phyloP scores from a whole-genome alignment of 192 early-diverging fungal species.

The Spizellomyces punctatus region DNA sequence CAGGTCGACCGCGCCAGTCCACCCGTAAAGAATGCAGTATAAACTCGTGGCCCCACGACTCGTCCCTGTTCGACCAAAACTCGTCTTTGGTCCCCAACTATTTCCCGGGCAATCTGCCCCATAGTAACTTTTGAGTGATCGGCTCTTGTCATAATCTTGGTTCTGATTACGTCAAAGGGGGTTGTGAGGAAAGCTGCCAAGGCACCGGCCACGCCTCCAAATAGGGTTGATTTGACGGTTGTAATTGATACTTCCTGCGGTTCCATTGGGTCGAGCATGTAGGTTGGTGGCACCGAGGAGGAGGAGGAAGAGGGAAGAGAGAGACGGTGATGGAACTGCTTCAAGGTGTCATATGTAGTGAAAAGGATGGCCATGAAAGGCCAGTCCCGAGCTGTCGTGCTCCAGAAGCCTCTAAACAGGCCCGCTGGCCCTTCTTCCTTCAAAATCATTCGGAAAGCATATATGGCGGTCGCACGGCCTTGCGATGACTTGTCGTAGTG shows the following conservation, averaged over 20 bases:
- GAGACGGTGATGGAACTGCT: slow-evolving; percentile 61
- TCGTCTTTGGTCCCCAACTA: slow-evolving; percentile 27
- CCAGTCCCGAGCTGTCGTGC: slow-evolving; percentile 69
- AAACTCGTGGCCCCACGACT: slow-evolving; percentile 24
- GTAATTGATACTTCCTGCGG: slow-evolving; percentile 62
- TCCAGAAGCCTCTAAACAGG: slow-evolving; percentile 72
- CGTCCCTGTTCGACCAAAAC: slow-evolving; percentile 16
- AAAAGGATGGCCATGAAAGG: slow-evolving; percentile 82
- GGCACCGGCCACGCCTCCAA: slow-evolving; percentile 73
- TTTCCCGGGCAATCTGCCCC: slow-evolving; percentile 19
- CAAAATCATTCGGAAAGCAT: slow-evolving; percentile 51
- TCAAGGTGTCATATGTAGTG: slow-evolving; percentile 75
- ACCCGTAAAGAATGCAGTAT: slow-evolving; percentile 63
- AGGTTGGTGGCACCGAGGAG: neutral
- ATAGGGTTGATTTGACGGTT: slow-evolving; percentile 65
- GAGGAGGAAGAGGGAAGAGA: slow-evolving; percentile 35
- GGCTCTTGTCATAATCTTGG: slow-evolving; percentile 65
- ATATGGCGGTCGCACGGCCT: slow-evolving; percentile 5
- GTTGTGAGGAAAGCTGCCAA: slow-evolving; percentile 76
- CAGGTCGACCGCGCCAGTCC: slow-evolving; percentile 63
- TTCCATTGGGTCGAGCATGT: neutral
- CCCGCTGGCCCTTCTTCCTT: slow-evolving; percentile 61
- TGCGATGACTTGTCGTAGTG: slow-evolving; percentile 45
- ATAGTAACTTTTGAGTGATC: slow-evolving; percentile 28
- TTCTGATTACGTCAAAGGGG: slow-evolving; percentile 74